phyloP scores from a whole-genome alignment of 768 basidiomycete species.

The Agaricus blazei region DNA sequence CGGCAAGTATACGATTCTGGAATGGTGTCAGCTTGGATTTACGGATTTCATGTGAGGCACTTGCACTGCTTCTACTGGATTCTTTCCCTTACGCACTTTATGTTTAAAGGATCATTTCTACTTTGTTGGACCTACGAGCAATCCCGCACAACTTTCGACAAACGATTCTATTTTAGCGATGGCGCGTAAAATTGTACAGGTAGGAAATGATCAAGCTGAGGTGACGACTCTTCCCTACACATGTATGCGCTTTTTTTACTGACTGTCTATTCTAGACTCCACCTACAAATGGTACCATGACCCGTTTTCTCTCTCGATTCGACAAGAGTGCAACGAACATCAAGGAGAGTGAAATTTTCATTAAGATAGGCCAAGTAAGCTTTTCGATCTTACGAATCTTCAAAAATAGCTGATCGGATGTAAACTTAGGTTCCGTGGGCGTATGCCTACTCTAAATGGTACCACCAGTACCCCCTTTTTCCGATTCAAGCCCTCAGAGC shows the following conservation, averaged over 20 bases:
- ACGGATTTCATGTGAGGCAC: constrained; percentile 39
- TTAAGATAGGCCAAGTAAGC: constrained; percentile 42
- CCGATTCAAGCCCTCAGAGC: constrained; percentile 44
- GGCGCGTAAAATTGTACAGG: constrained; percentile 42
- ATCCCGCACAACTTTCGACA: constrained; percentile 35
- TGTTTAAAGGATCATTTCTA: constrained; percentile 41
- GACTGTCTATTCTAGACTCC: constrained; percentile 12
- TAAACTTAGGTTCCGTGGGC: constrained; percentile 47
- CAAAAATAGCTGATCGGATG: too few relatives aligned
- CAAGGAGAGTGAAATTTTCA: constrained; percentile 47
- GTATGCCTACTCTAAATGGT: constrained; percentile 47
- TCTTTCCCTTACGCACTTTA: not conserved
- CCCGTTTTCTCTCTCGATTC: constrained; percentile 49
- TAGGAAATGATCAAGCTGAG: constrained; percentile 36
- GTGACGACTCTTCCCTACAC: constrained; percentile 17
- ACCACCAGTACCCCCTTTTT: constrained; percentile 52
- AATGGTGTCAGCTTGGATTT: constrained; percentile 27
- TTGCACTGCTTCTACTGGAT: not conserved
- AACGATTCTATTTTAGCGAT: constrained; percentile 31
- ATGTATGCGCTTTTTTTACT: not conserved
- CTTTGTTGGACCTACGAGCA: constrained; percentile 42
- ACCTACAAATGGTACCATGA: constrained; percentile 25
- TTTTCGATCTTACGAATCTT: not conserved
- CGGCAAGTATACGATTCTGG: constrained; percentile 24
- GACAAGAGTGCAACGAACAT: constrained; percentile 60